phyloP scores from a whole-genome alignment of 2,329 filamentous ascomycete species.

The Monosporascus sp. region DNA sequence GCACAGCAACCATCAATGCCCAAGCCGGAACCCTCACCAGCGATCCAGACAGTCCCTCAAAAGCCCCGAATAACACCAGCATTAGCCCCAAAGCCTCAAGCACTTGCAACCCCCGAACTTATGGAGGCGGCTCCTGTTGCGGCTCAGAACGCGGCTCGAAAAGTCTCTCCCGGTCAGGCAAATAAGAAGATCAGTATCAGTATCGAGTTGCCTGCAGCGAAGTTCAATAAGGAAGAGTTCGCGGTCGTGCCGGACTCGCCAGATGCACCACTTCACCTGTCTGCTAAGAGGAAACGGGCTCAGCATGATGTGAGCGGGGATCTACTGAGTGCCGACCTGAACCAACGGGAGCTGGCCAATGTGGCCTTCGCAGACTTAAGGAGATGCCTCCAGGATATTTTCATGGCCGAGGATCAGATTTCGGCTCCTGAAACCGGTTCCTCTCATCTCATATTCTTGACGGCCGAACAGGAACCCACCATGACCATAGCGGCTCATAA shows the following conservation, averaged over 20 bases:
- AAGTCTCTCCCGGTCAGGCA: constrained; percentile 6
- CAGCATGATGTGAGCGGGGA: constrained; percentile 48
- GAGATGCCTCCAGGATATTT: constrained; percentile 64
- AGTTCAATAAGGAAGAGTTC: constrained; percentile 49
- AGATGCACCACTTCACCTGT: constrained; percentile 42
- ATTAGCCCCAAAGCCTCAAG: neutral
- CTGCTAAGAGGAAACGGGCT: constrained; percentile 47
- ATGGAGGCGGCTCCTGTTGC: constrained; percentile 2
- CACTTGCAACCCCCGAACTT: neutral
- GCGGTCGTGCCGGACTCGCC: constrained; percentile 40
- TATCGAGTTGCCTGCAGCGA: constrained; percentile 40
- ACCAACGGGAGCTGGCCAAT: constrained; percentile 78
- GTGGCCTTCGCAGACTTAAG: constrained; percentile 66
- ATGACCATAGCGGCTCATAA: constrained; percentile 64
- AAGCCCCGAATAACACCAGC: neutral
- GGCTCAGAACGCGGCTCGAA: neutral
- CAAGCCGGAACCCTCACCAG: neutral
- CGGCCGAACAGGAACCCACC: constrained; percentile 55
- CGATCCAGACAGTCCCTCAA: neutral
- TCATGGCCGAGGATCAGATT: constrained; percentile 68
- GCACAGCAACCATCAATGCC: constrained; percentile 5
- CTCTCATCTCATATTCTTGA: constrained; percentile 48
- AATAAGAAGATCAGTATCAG: constrained; percentile 30
- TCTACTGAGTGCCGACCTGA: constrained; percentile 56
- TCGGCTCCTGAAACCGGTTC: constrained; percentile 50